phyloP scores from a whole-genome alignment of 2,329 filamentous ascomycete genomes.

The Fusarium globosum region DNA sequence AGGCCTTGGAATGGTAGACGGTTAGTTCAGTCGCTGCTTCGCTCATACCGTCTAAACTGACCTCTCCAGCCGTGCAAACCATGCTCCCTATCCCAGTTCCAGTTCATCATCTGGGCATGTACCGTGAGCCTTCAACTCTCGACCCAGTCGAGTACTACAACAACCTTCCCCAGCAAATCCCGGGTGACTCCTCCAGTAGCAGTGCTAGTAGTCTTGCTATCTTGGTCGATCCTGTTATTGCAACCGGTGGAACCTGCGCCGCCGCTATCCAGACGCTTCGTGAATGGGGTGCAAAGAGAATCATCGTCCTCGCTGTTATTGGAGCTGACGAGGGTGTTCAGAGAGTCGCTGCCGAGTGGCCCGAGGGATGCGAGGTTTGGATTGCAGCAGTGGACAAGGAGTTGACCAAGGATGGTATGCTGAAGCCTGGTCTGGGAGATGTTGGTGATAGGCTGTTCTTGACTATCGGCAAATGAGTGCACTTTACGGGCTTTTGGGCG shows the following conservation, averaged over 20 bases:
- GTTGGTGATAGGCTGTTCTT: slow-evolving; percentile 91
- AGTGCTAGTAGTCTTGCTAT: slow-evolving; percentile 73
- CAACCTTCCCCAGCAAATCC: slow-evolving; percentile 83
- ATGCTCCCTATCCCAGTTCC: slow-evolving; percentile 84
- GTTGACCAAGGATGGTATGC: slow-evolving; percentile 85
- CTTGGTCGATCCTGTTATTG: slow-evolving; percentile 91
- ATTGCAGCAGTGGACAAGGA: slow-evolving; percentile 81
- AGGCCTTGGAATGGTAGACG: slow-evolving; percentile 90
- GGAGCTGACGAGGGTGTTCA: slow-evolving; percentile 77
- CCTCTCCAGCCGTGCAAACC: slow-evolving; percentile 74
- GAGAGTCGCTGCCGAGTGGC: slow-evolving; percentile 81
- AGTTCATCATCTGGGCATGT: slow-evolving; percentile 93
- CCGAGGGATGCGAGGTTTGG: slow-evolving; percentile 82
- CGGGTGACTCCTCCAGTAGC: slow-evolving; percentile 52
- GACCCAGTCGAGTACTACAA: slow-evolving; percentile 98
- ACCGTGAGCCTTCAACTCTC: slow-evolving; percentile 87
- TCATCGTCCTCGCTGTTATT: slow-evolving; percentile 81
- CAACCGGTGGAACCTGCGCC: slow-evolving; percentile 88
- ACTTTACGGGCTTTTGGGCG: not conserved
- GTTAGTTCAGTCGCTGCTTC: slow-evolving; percentile 54
- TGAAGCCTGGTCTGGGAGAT: slow-evolving; percentile 89
- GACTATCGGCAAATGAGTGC: slow-evolving; percentile 81
- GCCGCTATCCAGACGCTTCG: slow-evolving; percentile 89
- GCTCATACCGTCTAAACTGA: slow-evolving; percentile 1
- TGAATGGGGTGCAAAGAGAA: slow-evolving; percentile 89